Evolutionary conservation across 116 monocot genomes (phyloP).

Genomic region (Phalaenopsis hybrid): DNA sequence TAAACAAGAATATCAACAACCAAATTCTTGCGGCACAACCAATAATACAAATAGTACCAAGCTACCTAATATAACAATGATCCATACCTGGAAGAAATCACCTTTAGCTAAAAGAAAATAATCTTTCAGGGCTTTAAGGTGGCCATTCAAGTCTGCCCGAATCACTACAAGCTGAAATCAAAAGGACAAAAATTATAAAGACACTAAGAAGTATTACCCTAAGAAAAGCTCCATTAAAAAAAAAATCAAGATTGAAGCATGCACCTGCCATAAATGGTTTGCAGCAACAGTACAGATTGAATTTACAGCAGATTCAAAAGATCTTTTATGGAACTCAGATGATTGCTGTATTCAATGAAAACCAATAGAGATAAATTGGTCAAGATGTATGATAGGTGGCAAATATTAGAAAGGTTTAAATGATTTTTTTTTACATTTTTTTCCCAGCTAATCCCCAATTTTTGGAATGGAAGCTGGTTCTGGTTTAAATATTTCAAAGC

Average conservation of each 20-base stretch:
- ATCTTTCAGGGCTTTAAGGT: slow-evolving; percentile 92
- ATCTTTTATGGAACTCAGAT: slow-evolving; percentile 80
- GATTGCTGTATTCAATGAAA: slow-evolving; percentile 47
- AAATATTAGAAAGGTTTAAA: not conserved
- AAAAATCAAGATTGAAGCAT: not conserved
- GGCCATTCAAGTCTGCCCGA: slow-evolving; percentile 92
- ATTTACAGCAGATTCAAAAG: slow-evolving; percentile 73
- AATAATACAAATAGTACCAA: not conserved
- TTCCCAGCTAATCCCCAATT: not conserved
- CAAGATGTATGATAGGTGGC: not conserved
- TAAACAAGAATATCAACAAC: not conserved
- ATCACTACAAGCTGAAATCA: slow-evolving; percentile 84
- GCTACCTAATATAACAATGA: not conserved
- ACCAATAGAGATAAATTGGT: slow-evolving; percentile 1
- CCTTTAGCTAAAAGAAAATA: slow-evolving; percentile 99
- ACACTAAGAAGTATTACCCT: not conserved
- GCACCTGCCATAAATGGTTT: slow-evolving; percentile 97
- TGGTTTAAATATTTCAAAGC: not conserved
- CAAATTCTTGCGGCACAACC: not conserved
- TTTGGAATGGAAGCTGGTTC: not conserved
- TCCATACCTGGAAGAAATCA: slow-evolving; percentile 86
- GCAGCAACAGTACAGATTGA: slow-evolving; percentile 85
- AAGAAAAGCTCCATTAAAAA: slow-evolving; percentile 3
- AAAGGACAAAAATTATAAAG: slow-evolving; percentile 11
- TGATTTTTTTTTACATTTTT: not conserved